phyloP scores from a whole-genome alignment of 352 stramenopile species.

The Globisporangium spiculum region DNA sequence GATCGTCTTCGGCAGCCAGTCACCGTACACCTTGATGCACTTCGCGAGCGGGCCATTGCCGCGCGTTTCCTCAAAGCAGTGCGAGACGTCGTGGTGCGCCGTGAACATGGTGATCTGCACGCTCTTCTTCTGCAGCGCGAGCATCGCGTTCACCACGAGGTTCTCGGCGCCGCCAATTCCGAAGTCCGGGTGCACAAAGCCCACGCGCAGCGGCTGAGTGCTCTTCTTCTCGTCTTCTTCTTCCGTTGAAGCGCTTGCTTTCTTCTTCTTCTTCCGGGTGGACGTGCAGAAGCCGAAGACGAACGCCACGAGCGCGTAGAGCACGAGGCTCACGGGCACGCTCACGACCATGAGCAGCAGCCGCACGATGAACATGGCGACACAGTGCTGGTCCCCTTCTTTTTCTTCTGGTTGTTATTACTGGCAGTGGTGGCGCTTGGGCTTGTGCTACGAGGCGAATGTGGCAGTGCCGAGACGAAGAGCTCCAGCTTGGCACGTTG shows the following conservation, averaged over 20 bases:
- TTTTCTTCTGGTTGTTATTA: background rate
- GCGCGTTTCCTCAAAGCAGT: slow-evolving; percentile 95
- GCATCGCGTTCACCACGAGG: slow-evolving; percentile 90
- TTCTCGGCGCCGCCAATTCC: slow-evolving; percentile 97
- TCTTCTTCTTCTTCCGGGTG: slow-evolving; percentile 9
- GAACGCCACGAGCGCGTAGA: slow-evolving; percentile 15
- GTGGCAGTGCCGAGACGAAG: background rate
- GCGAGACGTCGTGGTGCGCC: slow-evolving; percentile 91
- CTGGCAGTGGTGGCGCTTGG: too few species aligned
- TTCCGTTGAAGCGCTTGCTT: background rate
- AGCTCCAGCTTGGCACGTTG: background rate
- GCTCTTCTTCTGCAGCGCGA: slow-evolving; percentile 83
- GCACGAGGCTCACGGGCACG: slow-evolving; percentile 14
- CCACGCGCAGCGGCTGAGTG: slow-evolving; percentile 49
- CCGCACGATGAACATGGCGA: slow-evolving; percentile 12
- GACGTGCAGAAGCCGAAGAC: slow-evolving; percentile 14
- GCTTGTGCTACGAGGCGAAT: background rate
- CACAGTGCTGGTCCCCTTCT: background rate
- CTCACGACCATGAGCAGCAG: slow-evolving; percentile 16
- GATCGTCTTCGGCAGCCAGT: slow-evolving; percentile 93
- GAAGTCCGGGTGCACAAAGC: slow-evolving; percentile 98
- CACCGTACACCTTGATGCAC: slow-evolving; percentile 88
- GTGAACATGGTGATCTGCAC: slow-evolving; percentile 93
- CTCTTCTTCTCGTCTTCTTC: background rate
- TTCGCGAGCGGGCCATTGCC: slow-evolving; percentile 70